Conservation (phyloP, 805 yeast species). For the Saccharomyces jurei region DNA sequence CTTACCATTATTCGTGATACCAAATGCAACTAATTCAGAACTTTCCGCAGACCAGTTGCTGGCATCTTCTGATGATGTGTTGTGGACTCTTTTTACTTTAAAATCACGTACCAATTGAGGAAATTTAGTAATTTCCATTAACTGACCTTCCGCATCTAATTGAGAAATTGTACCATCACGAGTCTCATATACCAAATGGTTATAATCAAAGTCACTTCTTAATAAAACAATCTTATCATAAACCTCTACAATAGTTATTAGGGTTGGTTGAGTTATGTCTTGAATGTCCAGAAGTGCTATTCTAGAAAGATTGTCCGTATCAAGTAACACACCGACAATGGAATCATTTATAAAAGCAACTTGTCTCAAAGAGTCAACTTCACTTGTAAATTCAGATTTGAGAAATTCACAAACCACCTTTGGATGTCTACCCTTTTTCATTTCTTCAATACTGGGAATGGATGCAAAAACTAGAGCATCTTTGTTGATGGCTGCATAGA, state of each 20-base stretch:
- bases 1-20: conserved; percentile 69
- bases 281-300: conserved; percentile 43
- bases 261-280: conserved; percentile 35
- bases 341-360: conserved; percentile 47
- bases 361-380: conserved; percentile 50
- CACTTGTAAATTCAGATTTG: conserved; percentile 32
- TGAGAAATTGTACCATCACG: conserved; percentile 52
- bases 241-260: conserved; percentile 37
- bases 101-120: conserved; percentile 64
- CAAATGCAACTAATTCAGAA: conserved; percentile 45
- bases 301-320: conserved; percentile 43
- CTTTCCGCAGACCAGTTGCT: conserved; percentile 25
- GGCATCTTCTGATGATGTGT: conserved; percentile 11
- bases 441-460: conserved; percentile 35
- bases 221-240: conserved; percentile 47
- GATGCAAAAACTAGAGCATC: conserved; percentile 40
- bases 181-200: conserved; percentile 47
- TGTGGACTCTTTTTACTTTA: conserved; percentile 36
- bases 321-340: conserved; percentile 51
- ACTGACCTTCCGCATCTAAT: conserved; percentile 30
- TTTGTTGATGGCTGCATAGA: conserved; percentile 50
- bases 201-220: conserved; percentile 47
- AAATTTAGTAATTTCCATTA: conserved; percentile 40
- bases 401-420: conserved; percentile 29
- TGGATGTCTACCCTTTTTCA: conserved; percentile 45